Evolutionary conservation across 306 rosid genomes (phyloP), one percentile per base, ranked within the genome.

Genomic region (Dryas drummondii): DNA sequence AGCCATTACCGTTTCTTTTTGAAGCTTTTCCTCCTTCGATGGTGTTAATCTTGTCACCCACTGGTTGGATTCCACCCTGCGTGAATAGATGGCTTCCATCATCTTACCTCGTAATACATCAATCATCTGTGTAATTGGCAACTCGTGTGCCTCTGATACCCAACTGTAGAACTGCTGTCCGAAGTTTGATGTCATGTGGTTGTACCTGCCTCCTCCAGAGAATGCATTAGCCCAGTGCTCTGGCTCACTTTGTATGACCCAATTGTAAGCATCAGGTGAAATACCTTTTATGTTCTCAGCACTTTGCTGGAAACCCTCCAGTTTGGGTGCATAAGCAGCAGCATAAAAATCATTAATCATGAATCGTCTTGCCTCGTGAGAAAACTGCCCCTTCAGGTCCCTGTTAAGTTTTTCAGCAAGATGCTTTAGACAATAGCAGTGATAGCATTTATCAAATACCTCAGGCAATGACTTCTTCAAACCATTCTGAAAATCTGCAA

Each of bases 311-410:
- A 92, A 96, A 74, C 71, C 87, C 75, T 90, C 97, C 37, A 57
- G 80, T 79, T 84, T 92, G 75, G 93, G 81, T 9, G 98, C 91
- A 68, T 87, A 83, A 56, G 98, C 99, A 68, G 98, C 97, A 13
- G 96, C 80, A 80, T 94, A 86, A 63, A 92, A 85, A 76, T 94
- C 99, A 81, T 90, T 87, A 66, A 94, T 76, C 96, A 94, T 84
- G 83, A 94, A 94, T 27, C 97, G 89, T 75, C 99, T 92, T 61
- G 99, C 99, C 79, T 94, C 99, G 4, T 94, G 99, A 76, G 99
- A 92, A 73, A 91, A 90, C 70, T 94, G 97, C 32, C 96, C 97
- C 89, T 90, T 94, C 87, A 94, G 82, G 82, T 94, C 99, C 86
- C 73, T 87, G 89, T 92, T 90, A 45, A 94, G 89, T 79, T 89